Evolutionary conservation across 2,329 filamentous ascomycete species (phyloP).

Genomic region (Shiraia sp.): DNA sequence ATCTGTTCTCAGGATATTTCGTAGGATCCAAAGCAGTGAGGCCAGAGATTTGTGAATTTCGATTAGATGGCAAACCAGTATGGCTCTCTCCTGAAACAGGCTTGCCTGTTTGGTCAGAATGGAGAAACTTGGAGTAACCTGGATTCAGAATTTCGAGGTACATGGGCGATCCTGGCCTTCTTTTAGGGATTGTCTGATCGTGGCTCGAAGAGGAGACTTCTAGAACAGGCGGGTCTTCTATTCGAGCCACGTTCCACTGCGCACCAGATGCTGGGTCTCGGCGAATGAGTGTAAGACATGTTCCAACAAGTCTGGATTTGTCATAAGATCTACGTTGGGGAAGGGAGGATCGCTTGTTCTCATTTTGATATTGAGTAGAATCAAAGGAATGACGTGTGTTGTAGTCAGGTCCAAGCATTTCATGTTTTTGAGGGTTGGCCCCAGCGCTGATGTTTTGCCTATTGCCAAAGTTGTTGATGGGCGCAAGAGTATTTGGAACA

Average conservation of each 20-base stretch:
- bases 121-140: slow-evolving; percentile 62
- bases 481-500: slow-evolving; percentile 30
- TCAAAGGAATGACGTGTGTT: slow-evolving; percentile 31
- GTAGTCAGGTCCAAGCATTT: slow-evolving; percentile 21
- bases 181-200: slow-evolving; percentile 31
- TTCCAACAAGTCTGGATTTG: slow-evolving; percentile 15
- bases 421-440: slow-evolving; percentile 18
- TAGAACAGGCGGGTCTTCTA: slow-evolving; percentile 50
- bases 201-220: slow-evolving; percentile 50
- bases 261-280: slow-evolving; percentile 53
- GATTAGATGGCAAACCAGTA: slow-evolving; percentile 18
- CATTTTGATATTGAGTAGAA: slow-evolving; percentile 19
- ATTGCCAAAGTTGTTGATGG: slow-evolving; percentile 27
- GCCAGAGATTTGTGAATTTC: slow-evolving; percentile 13
- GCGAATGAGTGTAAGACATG: slow-evolving; percentile 54
- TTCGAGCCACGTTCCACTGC: slow-evolving; percentile 57
- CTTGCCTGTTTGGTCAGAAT: slow-evolving; percentile 22
- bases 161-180: slow-evolving; percentile 48
- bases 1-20: slow-evolving; percentile 1
- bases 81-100: slow-evolving; percentile 16
- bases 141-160: slow-evolving; percentile 62
- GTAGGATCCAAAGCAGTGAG: no score
- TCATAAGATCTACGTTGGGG: slow-evolving; percentile 27
- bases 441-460: slow-evolving; percentile 34
- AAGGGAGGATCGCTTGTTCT: slow-evolving; percentile 23